Conservation (phyloP, 176 grass and related monocot genomes). For the Alopecurus myosuroides region DNA sequence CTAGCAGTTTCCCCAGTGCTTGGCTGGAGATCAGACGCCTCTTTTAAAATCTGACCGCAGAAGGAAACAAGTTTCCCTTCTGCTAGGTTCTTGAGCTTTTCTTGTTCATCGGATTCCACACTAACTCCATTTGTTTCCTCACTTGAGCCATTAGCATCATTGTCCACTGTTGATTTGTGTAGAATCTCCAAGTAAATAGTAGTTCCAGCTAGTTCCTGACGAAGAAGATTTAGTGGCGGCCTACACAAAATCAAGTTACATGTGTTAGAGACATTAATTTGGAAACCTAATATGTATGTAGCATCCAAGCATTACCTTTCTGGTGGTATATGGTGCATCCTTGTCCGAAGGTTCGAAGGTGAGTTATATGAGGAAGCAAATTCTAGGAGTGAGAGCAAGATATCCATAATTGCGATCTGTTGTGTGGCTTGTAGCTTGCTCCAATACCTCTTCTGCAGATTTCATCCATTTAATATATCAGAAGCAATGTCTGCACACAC, state of each 20-base stretch:
- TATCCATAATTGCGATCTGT: conserved; percentile 88
- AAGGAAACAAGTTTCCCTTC: conserved; percentile 94
- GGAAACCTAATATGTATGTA: conserved; percentile 1
- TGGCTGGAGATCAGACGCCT: conserved; percentile 91
- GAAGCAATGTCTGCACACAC: background rate
- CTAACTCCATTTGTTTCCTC: conserved; percentile 34
- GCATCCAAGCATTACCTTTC: conserved; percentile 55
- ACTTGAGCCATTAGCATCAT: conserved; percentile 15
- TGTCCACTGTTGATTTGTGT: conserved; percentile 75
- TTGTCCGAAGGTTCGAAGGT: conserved; percentile 80
- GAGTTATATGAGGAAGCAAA: conserved; percentile 99
- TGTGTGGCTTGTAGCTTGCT: conserved; percentile 64
- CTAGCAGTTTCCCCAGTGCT: conserved; percentile 57
- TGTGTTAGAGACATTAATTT: conserved; percentile 20
- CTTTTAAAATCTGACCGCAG: conserved; percentile 86
- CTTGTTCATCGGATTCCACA: conserved; percentile 42
- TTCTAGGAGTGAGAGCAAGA: conserved; percentile 88
- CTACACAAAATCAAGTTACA: conserved; percentile 47
- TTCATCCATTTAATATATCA: conserved; percentile 33
- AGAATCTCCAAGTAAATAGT: conserved; percentile 96
- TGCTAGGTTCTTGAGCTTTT: conserved; percentile 75
- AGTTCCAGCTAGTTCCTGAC: conserved; percentile 94
- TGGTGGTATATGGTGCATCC: conserved; percentile 87
- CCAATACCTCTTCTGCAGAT: conserved; percentile 87
- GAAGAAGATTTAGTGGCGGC: conserved; percentile 89